Evolutionary conservation across 108 stramenopile genomes (phyloP).

Genomic region (Fragilariopsis cylindrus): DNA sequence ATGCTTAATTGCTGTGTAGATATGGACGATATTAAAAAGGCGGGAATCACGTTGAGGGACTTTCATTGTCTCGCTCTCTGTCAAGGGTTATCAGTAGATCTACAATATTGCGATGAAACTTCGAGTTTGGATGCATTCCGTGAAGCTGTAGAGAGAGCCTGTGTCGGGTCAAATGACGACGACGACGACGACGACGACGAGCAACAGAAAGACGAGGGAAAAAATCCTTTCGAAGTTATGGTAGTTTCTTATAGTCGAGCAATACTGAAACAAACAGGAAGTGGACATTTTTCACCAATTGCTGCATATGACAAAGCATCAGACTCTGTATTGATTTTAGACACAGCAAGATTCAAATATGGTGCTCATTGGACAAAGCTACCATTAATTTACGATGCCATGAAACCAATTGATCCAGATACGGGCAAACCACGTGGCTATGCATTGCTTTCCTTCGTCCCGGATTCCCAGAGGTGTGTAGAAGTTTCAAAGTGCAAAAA

Average conservation of each 20-base stretch:
- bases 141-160: conserved; percentile 52
- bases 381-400: conserved; percentile 46
- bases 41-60: conserved; percentile 72
- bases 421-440: conserved; percentile 85
- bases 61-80: conserved; percentile 82
- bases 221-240: conserved; percentile 21
- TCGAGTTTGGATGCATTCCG: conserved; percentile 65
- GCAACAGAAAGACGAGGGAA: neutral
- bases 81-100: conserved; percentile 69
- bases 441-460: conserved; percentile 53
- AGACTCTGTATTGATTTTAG: conserved; percentile 77
- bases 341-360: conserved; percentile 92
- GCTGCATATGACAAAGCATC: conserved; percentile 71
- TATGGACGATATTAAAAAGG: conserved; percentile 62
- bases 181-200: conserved; percentile 8
- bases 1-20: conserved; percentile 89
- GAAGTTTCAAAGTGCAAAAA: neutral
- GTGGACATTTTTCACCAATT: conserved; percentile 94
- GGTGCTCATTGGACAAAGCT: conserved; percentile 90
- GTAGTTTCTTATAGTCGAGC: conserved; percentile 73
- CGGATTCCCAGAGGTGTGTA: neutral
- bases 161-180: conserved; percentile 37
- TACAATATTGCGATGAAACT: conserved; percentile 40
- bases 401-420: conserved; percentile 69
- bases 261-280: conserved; percentile 86